These are phyloP conservation scores for Naganishia antarctica DNA, from an alignment of 768 basidiomycete species.

Conservation along the genomic window DNA sequence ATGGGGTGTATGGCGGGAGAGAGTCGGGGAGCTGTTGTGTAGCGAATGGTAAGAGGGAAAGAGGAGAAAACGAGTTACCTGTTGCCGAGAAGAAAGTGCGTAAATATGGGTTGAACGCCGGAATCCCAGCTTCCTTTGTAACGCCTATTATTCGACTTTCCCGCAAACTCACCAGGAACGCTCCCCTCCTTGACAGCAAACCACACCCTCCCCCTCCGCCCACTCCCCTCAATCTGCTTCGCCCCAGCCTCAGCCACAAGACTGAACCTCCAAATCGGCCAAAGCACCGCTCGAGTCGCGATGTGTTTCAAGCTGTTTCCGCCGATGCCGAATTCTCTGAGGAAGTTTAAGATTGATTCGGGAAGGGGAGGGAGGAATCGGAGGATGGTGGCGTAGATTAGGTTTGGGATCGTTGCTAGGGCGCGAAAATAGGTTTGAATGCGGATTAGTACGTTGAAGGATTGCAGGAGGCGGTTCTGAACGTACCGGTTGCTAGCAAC, in stretches of 20 bases:
- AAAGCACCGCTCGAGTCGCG: constrained; percentile 42
- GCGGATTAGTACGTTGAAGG: background rate
- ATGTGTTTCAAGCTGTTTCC: constrained; percentile 32
- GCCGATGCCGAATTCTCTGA: constrained; percentile 41
- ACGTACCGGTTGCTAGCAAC: constrained; percentile 35
- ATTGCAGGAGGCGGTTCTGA: background rate
- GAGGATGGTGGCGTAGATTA: constrained; percentile 34
- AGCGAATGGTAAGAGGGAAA: constrained; percentile 42
- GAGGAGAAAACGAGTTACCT: constrained; percentile 44
- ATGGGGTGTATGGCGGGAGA: constrained; percentile 36
- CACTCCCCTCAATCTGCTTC: constrained; percentile 26
- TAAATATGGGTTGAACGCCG: too few species aligned
- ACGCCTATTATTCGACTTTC: background rate
- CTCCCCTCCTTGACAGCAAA: constrained; percentile 38
- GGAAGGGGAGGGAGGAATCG: constrained; percentile 33
- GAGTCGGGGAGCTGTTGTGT: constrained; percentile 38
- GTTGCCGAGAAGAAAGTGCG: background rate
- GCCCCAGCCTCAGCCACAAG: constrained; percentile 3
- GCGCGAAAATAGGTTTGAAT: background rate
- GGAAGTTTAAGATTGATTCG: constrained; percentile 27
- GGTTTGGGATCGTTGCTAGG: constrained; percentile 32
- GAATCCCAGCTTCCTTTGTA: background rate
- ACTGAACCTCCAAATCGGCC: constrained; percentile 41
- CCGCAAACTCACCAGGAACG: constrained; percentile 38
- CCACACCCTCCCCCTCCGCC: constrained; percentile 32